Conservation (phyloP, 371 early-diverging fungal genomes). For the Mortierella sp. region DNA sequence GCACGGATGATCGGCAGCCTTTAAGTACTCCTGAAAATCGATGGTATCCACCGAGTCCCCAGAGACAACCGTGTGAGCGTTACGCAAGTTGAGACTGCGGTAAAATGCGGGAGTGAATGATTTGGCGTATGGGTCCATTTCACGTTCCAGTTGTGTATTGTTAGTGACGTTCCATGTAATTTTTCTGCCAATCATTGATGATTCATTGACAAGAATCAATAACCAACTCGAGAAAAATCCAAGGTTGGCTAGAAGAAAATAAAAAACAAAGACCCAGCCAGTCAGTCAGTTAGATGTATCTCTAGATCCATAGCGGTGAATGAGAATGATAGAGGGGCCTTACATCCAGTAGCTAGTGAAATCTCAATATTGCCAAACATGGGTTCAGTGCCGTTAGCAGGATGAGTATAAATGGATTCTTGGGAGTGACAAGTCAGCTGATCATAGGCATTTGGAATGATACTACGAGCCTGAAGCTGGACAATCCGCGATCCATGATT, state of each 20-base stretch:
- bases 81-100: constrained; percentile 43
- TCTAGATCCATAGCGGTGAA: neutral
- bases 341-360: constrained; percentile 37
- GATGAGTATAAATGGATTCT: constrained; percentile 37
- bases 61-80: constrained; percentile 39
- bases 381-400: constrained; percentile 49
- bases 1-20: constrained; percentile 38
- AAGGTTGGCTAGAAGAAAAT: constrained; percentile 31
- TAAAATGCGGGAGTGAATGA: constrained; percentile 34
- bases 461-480: constrained; percentile 38
- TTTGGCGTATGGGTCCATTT: constrained; percentile 56
- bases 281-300: neutral
- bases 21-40: constrained; percentile 45
- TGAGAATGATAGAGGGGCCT: neutral
- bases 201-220: constrained; percentile 47
- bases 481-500: constrained; percentile 43
- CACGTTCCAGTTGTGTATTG: constrained; percentile 49
- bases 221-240: constrained; percentile 54
- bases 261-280: too few relatives aligned
- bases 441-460: constrained; percentile 43
- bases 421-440: constrained; percentile 27
- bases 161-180: constrained; percentile 54
- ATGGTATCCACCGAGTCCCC: constrained; percentile 46
- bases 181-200: constrained; percentile 45
- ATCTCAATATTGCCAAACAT: constrained; percentile 55